Percentiles rank a stretch among this genome's conserved stretches.
Conservation (phyloP, 2,329 filamentous ascomycete genomes). For the Tolypocladium ovalisporum region DNA sequence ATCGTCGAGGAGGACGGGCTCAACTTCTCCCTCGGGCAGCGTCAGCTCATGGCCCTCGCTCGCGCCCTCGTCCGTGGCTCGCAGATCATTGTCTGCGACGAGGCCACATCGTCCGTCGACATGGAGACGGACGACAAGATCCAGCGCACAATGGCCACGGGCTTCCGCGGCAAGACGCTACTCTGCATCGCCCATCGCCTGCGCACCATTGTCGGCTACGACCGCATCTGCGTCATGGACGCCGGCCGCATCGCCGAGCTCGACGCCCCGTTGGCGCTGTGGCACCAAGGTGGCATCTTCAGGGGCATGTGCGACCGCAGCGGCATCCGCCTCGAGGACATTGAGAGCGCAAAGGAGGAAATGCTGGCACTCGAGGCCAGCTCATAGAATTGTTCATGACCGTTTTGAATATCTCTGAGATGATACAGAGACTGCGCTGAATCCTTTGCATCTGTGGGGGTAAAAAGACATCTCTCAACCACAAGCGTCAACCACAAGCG, state of each 20-base stretch:
- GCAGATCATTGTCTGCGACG: constrained; percentile 93
- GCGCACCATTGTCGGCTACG: constrained; percentile 86
- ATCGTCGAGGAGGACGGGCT: constrained; percentile 87
- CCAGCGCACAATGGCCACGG: constrained; percentile 74
- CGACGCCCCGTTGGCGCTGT: constrained; percentile 64
- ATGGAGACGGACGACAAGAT: constrained; percentile 97
- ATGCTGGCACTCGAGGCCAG: constrained; percentile 10
- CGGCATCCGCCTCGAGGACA: constrained; percentile 55
- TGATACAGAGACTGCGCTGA: no score
- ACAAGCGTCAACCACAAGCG: no score
- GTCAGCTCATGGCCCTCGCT: constrained; percentile 89
- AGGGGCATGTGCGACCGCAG: constrained; percentile 81
- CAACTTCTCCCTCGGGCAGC: constrained; percentile 91
- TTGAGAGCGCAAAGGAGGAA: constrained; percentile 30
- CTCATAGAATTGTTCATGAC: no score
- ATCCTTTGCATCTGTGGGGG: no score
- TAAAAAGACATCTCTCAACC: no score
- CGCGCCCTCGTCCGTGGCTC: constrained; percentile 78
- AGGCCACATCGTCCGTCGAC: constrained; percentile 86
- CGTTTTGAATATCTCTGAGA: no score
- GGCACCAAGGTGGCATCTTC: constrained; percentile 68
- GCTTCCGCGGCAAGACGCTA: constrained; percentile 77
- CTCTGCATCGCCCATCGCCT: constrained; percentile 88
- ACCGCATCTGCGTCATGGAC: constrained; percentile 96
- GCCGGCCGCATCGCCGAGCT: constrained; percentile 78